Evolutionary conservation across 257 asterid species (phyloP), one percentile per base, ranked within the genome.

Genomic region (Gynochthodes officinalis): DNA sequence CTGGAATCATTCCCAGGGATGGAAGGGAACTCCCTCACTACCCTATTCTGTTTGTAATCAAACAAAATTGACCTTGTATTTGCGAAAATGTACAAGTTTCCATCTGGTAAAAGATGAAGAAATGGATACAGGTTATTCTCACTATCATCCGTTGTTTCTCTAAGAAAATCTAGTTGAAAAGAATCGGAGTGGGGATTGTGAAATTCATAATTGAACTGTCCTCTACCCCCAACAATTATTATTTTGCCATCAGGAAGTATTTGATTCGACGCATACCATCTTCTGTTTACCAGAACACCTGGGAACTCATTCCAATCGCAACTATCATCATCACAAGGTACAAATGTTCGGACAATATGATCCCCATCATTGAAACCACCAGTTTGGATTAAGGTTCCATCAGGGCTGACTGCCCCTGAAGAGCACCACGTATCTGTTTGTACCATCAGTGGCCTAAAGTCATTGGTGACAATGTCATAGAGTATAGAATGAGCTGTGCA

Each of bases 351-450:
- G 0, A 84, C 57, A 0, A 61, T 76, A 0, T 42, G 73, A 42
- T 79, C 77, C 7, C 95, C 96, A n/a, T 88, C 95, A 46, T 86
- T 88, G 84, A 55, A 91, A 0, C 97, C 97, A 1, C 96, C 96
- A 0, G 96, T 89, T 14, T 89, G 96, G 28, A 92, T 76, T 0
- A 92, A 80, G 0, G 90, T 79, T 35, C 97, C 97, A 42, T 92
- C 79, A 0, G 86, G 79, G 1, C 77, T 80, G 21, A 86, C 88
- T 0, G 90, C 86, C 19, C 96, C 96, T 0, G 96, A 89, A 8
- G 96, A 89, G 87, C 96, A 92, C 97, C 97, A 92, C 0, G 88
- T 82, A 80, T 92, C 90, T 2, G 92, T 82, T 42, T 76, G 90
- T 16, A 92, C 83, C 63, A 67, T 85, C 44, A 92, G 64, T 5